Percentiles rank a stretch among this genome's conserved stretches.
Conservation (phyloP, 1,284 basidiomycete species). For the Tylopilus orsonianus region DNA sequence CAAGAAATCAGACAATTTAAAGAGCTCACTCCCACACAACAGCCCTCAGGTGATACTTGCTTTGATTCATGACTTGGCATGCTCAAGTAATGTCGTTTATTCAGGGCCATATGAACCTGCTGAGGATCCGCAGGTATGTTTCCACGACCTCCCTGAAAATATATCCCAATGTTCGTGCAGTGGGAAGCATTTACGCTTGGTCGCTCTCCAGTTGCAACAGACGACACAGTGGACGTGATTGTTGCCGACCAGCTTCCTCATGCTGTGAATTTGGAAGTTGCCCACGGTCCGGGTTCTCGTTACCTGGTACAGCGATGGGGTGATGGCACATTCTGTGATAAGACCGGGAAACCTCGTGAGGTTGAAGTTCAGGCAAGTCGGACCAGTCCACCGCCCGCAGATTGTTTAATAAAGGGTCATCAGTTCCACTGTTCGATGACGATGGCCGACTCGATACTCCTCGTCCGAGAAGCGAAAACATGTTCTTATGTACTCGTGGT, state of each 20-base stretch:
- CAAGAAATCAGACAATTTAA: constrained; percentile 88
- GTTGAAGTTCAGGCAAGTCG: constrained; percentile 85
- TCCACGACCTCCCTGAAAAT: constrained; percentile 22
- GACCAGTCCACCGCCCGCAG: constrained; percentile 8
- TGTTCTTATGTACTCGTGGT: constrained; percentile 91
- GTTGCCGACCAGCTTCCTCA: constrained; percentile 63
- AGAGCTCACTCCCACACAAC: constrained; percentile 58
- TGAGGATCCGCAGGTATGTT: constrained; percentile 73
- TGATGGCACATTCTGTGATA: constrained; percentile 89
- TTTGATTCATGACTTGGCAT: constrained; percentile 20
- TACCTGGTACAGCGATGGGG: constrained; percentile 92
- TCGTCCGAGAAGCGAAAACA: constrained; percentile 89
- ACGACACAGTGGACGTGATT: constrained; percentile 64
- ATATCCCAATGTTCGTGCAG: constrained; percentile 38
- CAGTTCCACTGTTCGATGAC: constrained; percentile 96
- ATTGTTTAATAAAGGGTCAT: constrained; percentile 15
- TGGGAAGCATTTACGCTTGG: constrained; percentile 83
- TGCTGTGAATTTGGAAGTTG: constrained; percentile 69
- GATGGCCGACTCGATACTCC: constrained; percentile 80
- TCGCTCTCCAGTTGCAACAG: constrained; percentile 58
- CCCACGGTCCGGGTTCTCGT: constrained; percentile 72
- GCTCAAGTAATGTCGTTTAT: constrained; percentile 16
- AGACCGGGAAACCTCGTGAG: constrained; percentile 80
- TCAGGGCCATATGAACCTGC: constrained; percentile 69
- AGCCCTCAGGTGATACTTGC: constrained; percentile 56